These are phyloP conservation scores for Neophaeococcomyces mojaviensis DNA, from an alignment of 2,329 filamentous ascomycete species.

Conservation along the genomic window DNA sequence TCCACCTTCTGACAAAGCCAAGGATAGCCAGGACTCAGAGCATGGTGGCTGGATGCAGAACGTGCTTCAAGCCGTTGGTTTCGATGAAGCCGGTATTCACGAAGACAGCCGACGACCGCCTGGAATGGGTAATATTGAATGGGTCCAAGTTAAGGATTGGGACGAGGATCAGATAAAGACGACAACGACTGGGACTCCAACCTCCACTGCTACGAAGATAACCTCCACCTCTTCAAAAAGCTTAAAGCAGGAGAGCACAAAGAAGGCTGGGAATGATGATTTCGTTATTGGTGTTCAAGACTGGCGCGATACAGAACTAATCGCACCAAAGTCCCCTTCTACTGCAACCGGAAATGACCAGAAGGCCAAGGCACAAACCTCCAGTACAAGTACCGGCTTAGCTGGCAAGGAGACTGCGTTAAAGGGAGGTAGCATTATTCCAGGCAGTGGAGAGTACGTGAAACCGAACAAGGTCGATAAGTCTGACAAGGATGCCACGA, in stretches of 20 bases:
- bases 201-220: conserved; percentile 19
- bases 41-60: conserved; percentile 40
- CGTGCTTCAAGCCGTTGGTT: conserved; percentile 37
- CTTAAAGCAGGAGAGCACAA: conserved; percentile 25
- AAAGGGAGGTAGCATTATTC: conserved; percentile 61
- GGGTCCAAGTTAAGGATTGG: conserved; percentile 63
- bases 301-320: conserved; percentile 72
- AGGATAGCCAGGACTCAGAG: conserved; percentile 21
- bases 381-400: conserved; percentile 12
- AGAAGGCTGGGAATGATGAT: conserved; percentile 41
- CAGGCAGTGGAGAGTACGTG: conserved; percentile 63
- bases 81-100: conserved; percentile 26
- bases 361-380: conserved; percentile 21
- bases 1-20: conserved; percentile 12
- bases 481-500: conserved; percentile 2
- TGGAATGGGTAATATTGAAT: conserved; percentile 66
- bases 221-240: conserved; percentile 19
- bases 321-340: conserved; percentile 35
- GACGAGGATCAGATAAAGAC: conserved; percentile 41
- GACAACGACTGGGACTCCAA: conserved; percentile 10
- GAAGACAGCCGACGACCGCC: conserved; percentile 58
- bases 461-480: conserved; percentile 5
- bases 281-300: conserved; percentile 82
- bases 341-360: conserved; percentile 13
- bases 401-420: conserved; percentile 31